Evolutionary conservation across 306 rosid genomes (phyloP), one percentile per base, ranked within the genome.

Genomic region (Sesbania bispinosa): DNA sequence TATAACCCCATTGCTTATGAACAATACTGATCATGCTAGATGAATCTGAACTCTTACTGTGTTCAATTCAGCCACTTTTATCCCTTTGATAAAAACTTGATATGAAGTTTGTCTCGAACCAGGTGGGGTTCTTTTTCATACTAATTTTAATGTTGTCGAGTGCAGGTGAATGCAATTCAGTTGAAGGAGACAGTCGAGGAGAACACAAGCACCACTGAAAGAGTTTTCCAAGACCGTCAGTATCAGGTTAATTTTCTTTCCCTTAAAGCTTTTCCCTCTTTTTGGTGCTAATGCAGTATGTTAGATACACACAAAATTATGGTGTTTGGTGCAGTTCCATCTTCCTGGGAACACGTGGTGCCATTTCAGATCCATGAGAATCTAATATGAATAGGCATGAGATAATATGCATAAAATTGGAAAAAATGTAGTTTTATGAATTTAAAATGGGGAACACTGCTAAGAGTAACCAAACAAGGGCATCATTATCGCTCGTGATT

Each of bases 181-280:
- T 85, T 95, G 93, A 95, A 95, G 88, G 99, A 95, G 71, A 95
- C 99, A 30, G 99, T 89, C 38, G 99, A 95, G 80, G 99, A 95
- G 77, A 95, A 95, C 81, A 84, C 96, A 43, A 95, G 96, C 88
- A 95, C 99, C 69, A 95, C 99, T 9, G 99, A 95, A 62, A 82
- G 97, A 84, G 99, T 95, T 79, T 95, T 95, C 64, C 99, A 95
- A 82, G 99, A 95, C 75, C 99, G 99, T 30, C 99, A 95, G 68
- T 95, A 95, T 85, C 99, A 95, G 97, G 99, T 95, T 62, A 76
- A 39, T 27, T 69, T 75, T 62, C 47, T 73, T 30, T 58, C 52
- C 55, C 39, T 45, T 9, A 65, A 58, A 58, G 58, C 51, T 23
- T n/a, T n/a, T n/a, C n/a, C n/a, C n/a, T n/a, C n/a, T n/a, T n/a